Conservation (phyloP, 2,329 filamentous ascomycete genomes). For the Alternaria ventricosa region DNA sequence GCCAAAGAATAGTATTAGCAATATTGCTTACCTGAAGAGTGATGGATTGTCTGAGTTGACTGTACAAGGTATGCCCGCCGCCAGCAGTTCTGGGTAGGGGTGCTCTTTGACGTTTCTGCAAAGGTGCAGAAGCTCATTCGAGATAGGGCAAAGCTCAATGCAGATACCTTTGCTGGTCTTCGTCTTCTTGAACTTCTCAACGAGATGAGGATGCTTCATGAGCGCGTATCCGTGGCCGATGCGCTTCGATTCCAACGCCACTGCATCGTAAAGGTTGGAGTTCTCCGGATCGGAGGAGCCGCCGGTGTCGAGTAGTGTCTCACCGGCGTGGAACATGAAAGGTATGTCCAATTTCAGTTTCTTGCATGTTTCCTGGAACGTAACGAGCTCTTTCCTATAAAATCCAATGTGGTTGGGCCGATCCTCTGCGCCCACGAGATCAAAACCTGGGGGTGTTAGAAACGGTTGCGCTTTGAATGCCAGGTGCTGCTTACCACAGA, state of each 20-base stretch:
- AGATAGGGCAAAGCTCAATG: slow-evolving; percentile 79
- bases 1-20: neutral
- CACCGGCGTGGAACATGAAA: slow-evolving; percentile 78
- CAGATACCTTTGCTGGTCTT: slow-evolving; percentile 56
- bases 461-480: neutral
- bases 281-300: slow-evolving; percentile 62
- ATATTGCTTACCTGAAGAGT: slow-evolving; percentile 64
- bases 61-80: slow-evolving; percentile 76
- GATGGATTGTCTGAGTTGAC: slow-evolving; percentile 78
- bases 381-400: slow-evolving; percentile 64
- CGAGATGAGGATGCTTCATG: slow-evolving; percentile 67
- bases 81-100: slow-evolving; percentile 70
- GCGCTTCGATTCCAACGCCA: slow-evolving; percentile 69
- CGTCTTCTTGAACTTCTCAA: slow-evolving; percentile 64
- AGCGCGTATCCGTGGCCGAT: slow-evolving; percentile 78
- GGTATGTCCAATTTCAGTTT: slow-evolving; percentile 64
- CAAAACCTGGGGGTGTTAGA: slow-evolving; percentile 62
- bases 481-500: slow-evolving; percentile 62
- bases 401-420: slow-evolving; percentile 65
- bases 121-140: slow-evolving; percentile 76
- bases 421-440: slow-evolving; percentile 73
- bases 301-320: slow-evolving; percentile 70
- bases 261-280: slow-evolving; percentile 72
- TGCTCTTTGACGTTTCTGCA: slow-evolving; percentile 71
- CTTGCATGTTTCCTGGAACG: slow-evolving; percentile 62